A percentile compares a stretch with the other conserved stretches of the same genome.
phyloP scores from a whole-genome alignment of 2,329 filamentous ascomycete genomes.

The Geosmithia morbida region DNA sequence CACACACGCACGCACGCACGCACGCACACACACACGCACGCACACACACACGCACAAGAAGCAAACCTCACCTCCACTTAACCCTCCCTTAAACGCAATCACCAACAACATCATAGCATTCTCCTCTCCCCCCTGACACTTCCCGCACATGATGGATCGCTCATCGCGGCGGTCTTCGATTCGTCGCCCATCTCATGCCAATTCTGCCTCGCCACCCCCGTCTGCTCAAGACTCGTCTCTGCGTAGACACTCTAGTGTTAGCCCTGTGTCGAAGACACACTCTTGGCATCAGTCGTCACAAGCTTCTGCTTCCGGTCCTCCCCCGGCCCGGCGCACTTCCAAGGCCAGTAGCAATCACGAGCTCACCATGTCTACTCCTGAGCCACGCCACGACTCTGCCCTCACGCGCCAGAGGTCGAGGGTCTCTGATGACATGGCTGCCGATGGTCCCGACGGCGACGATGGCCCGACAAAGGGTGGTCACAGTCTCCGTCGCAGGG shows the following conservation, averaged over 20 bases:
- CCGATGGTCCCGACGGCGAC: conserved; percentile 17
- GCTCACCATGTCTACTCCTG: neutral
- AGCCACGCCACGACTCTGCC: neutral
- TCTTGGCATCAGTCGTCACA: conserved; percentile 1
- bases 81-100: neutral
- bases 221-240: conserved; percentile 16
- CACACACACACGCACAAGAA: neutral
- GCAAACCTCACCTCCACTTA: neutral
- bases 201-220: conserved; percentile 16
- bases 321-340: neutral
- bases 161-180: conserved; percentile 4
- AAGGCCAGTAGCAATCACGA: conserved; percentile 18
- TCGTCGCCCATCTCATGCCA: neutral
- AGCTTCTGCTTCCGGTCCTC: neutral
- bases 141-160: conserved; percentile 18
- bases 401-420: conserved; percentile 10
- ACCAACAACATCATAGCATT: neutral
- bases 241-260: conserved; percentile 14
- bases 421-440: neutral
- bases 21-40: neutral
- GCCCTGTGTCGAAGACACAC: conserved; percentile 12
- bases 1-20: neutral
- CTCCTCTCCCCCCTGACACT: neutral
- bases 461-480: conserved; percentile 41
- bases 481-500: conserved; percentile 41